These are phyloP conservation scores for Botryotinia convoluta DNA, from an alignment of 2,329 filamentous ascomycete genomes.

Conservation along the genomic window DNA sequence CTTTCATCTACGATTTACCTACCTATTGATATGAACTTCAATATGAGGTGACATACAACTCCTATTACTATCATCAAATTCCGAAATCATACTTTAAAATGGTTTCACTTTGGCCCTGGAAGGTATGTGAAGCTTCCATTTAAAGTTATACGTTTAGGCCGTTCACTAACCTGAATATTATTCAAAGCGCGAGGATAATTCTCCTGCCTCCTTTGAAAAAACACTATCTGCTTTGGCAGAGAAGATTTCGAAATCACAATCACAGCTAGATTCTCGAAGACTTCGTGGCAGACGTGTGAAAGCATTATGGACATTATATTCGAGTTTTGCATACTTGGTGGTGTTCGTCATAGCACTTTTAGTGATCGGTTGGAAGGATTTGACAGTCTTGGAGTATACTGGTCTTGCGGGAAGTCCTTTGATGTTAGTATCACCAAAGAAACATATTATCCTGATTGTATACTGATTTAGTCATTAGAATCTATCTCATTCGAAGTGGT, in stretches of 20 bases:
- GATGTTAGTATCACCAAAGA: constrained; percentile 54
- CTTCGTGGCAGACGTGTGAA: constrained; percentile 73
- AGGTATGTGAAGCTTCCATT: constrained; percentile 49
- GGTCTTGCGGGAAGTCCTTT: constrained; percentile 76
- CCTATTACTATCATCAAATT: background rate
- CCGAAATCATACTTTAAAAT: constrained; percentile 46
- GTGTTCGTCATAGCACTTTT: constrained; percentile 78
- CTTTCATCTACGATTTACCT: background rate
- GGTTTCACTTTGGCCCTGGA: constrained; percentile 86
- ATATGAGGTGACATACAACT: constrained; percentile 25
- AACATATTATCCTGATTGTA: background rate
- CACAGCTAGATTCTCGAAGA: constrained; percentile 70
- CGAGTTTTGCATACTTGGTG: constrained; percentile 85
- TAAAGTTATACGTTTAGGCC: constrained; percentile 12
- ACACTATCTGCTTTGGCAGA: constrained; percentile 75
- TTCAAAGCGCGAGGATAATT: constrained; percentile 69
- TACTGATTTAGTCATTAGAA: constrained; percentile 51
- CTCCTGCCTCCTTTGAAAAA: constrained; percentile 91
- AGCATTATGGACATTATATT: constrained; percentile 86
- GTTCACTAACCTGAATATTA: constrained; percentile 12
- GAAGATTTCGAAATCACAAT: constrained; percentile 75
- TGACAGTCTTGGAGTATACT: constrained; percentile 74
- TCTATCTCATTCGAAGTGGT: constrained; percentile 68
- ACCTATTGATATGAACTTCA: background rate
- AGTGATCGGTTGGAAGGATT: constrained; percentile 79